Conservation (phyloP, 108 stramenopile species). For the Parietichytrium sp. region DNA sequence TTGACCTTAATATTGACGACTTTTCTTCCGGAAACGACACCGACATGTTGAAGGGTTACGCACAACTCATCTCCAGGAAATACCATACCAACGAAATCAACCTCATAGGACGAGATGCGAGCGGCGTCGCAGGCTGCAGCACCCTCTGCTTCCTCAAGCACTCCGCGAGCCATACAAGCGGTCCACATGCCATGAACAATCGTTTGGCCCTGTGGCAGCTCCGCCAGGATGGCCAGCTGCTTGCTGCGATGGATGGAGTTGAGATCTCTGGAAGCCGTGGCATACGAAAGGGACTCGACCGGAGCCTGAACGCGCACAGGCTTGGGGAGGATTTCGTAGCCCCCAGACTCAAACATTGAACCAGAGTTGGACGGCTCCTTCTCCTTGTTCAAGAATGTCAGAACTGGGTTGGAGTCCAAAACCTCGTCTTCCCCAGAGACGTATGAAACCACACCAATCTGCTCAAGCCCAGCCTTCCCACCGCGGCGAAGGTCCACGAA, state of each 20-base stretch:
- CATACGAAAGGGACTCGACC: not conserved
- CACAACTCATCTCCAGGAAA: not conserved
- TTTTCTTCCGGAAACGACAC: not conserved
- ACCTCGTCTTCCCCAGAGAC: not conserved
- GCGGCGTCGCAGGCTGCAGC: not conserved
- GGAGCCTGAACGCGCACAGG: not conserved
- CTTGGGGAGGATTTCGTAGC: conserved; percentile 28
- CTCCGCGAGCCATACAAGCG: not conserved
- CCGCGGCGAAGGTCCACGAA: not conserved
- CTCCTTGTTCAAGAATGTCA: conserved; percentile 15
- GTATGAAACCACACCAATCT: not conserved
- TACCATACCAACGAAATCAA: conserved; percentile 30
- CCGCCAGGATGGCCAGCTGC: conserved; percentile 14
- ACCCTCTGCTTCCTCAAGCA: not conserved
- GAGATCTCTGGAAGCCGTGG: not conserved
- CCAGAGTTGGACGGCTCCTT: not conserved
- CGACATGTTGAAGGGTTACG: not conserved
- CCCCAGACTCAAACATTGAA: not conserved
- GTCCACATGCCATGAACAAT: conserved; percentile 46
- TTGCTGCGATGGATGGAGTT: conserved; percentile 42
- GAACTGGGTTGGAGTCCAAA: conserved; percentile 9
- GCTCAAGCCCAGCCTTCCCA: no score
- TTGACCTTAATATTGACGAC: not conserved
- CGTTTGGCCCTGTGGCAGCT: conserved; percentile 35
- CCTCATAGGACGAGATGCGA: conserved; percentile 22